Percentiles rank a stretch among this genome's conserved stretches.
phyloP scores from a whole-genome alignment of 1,139 yeast genomes.

The Candida labiduridarum region DNA sequence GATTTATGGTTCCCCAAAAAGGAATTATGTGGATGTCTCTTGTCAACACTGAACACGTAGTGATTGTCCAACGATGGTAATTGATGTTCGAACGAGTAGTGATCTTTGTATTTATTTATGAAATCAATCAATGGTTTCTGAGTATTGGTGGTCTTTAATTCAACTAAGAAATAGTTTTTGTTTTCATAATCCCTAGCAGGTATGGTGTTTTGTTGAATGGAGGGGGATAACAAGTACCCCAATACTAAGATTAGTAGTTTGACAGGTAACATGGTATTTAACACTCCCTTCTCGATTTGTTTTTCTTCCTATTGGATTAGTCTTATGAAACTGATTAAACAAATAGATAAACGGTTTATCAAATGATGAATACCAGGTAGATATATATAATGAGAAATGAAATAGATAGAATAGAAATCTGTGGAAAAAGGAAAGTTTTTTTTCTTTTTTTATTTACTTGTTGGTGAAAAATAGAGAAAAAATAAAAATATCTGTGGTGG shows the following conservation, averaged over 20 bases:
- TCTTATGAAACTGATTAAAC: neutral
- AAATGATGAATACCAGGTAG: neutral
- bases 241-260: constrained; percentile 12
- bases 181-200: constrained; percentile 41
- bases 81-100: constrained; percentile 55
- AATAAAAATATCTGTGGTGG: no score
- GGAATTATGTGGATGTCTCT: constrained; percentile 34
- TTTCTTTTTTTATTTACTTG: neutral
- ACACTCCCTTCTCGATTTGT: neutral
- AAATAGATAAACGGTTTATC: no score
- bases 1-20: constrained; percentile 42
- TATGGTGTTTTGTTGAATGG: constrained; percentile 13
- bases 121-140: constrained; percentile 33
- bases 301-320: neutral
- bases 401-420: neutral
- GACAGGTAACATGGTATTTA: constrained; percentile 14
- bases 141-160: constrained; percentile 40
- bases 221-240: constrained; percentile 10
- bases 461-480: no score
- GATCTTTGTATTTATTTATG: constrained; percentile 34
- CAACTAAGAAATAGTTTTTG: constrained; percentile 60
- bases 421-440: neutral
- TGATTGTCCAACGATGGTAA: constrained; percentile 60
- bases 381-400: neutral
- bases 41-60: constrained; percentile 60